Percentiles rank a stretch among this genome's conserved stretches.
Conservation (phyloP, 2,329 filamentous ascomycete species). For the Fusarium denticulatum region DNA sequence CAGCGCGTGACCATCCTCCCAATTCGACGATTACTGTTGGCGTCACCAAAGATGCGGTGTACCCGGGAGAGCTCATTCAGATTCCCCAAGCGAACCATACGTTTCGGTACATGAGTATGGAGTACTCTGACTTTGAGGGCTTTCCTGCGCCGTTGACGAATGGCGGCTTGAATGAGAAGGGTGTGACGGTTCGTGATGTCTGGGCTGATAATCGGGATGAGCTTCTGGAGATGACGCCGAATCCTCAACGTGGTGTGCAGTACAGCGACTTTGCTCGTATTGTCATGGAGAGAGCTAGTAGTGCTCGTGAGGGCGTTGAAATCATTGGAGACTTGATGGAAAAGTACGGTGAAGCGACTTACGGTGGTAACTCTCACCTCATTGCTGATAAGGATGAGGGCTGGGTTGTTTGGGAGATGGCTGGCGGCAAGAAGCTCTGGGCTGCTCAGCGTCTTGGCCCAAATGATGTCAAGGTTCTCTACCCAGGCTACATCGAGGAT, state of each 20-base stretch:
- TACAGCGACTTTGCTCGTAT: slow-evolving; percentile 40
- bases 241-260: slow-evolving; percentile 35
- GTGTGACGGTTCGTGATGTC: slow-evolving; percentile 36
- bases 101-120: slow-evolving; percentile 38
- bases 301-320: slow-evolving; percentile 33
- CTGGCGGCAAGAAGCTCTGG: slow-evolving; percentile 37
- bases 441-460: slow-evolving; percentile 37
- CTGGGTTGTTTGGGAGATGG: slow-evolving; percentile 41
- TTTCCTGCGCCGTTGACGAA: slow-evolving; percentile 38
- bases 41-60: slow-evolving; percentile 33
- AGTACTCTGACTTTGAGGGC: slow-evolving; percentile 40
- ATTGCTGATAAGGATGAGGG: slow-evolving; percentile 39
- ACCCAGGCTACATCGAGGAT: slow-evolving; percentile 37
- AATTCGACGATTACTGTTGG: slow-evolving; percentile 52
- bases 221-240: slow-evolving; percentile 36
- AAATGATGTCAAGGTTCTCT: slow-evolving; percentile 35
- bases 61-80: slow-evolving; percentile 35
- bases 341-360: slow-evolving; percentile 35
- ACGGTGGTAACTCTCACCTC: slow-evolving; percentile 39
- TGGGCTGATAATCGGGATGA: slow-evolving; percentile 40
- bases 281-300: slow-evolving; percentile 36
- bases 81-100: slow-evolving; percentile 39
- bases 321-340: slow-evolving; percentile 33
- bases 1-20: slow-evolving; percentile 51
- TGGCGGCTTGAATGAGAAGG: slow-evolving; percentile 38